phyloP scores from a whole-genome alignment of 2,329 filamentous ascomycete genomes.

The Hysterium pulicare region DNA sequence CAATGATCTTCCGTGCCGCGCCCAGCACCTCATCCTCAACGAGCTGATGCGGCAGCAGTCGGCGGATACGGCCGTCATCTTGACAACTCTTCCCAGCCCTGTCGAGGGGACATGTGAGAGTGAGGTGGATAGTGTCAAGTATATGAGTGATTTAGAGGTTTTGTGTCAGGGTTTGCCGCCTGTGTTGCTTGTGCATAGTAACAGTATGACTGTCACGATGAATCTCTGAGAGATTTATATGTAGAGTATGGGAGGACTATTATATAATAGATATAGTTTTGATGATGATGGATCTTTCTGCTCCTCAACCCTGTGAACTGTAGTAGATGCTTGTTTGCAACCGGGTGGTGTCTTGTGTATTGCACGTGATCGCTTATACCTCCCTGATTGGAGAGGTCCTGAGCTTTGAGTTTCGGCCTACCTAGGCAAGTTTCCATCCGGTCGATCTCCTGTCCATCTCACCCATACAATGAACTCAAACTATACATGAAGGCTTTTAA shows the following conservation, averaged over 20 bases:
- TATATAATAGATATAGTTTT: too few species aligned
- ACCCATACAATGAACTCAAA: too few species aligned
- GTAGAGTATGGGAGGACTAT: background rate
- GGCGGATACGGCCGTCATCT: slow-evolving; percentile 65
- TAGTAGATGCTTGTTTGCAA: too few species aligned
- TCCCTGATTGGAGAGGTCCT: too few species aligned
- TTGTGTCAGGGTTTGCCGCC: slow-evolving; percentile 74
- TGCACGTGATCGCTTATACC: too few species aligned
- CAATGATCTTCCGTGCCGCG: slow-evolving; percentile 79
- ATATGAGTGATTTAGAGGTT: slow-evolving; percentile 74
- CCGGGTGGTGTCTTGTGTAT: too few species aligned
- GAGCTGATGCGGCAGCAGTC: slow-evolving; percentile 63
- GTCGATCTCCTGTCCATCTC: too few species aligned
- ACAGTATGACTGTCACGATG: slow-evolving; percentile 85
- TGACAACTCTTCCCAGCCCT: slow-evolving; percentile 81
- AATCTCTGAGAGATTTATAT: slow-evolving; percentile 51
- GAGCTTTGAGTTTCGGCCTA: too few species aligned
- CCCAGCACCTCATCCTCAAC: slow-evolving; percentile 83
- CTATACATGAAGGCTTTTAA: too few species aligned
- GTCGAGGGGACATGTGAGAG: slow-evolving; percentile 70
- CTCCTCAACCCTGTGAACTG: too few species aligned
- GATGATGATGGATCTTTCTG: too few species aligned
- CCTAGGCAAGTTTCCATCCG: too few species aligned
- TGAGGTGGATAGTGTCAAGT: slow-evolving; percentile 67
- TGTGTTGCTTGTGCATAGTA: slow-evolving; percentile 75